Conservation (phyloP, 176 grass and related monocot genomes). For the Aegilops tauschii region DNA sequence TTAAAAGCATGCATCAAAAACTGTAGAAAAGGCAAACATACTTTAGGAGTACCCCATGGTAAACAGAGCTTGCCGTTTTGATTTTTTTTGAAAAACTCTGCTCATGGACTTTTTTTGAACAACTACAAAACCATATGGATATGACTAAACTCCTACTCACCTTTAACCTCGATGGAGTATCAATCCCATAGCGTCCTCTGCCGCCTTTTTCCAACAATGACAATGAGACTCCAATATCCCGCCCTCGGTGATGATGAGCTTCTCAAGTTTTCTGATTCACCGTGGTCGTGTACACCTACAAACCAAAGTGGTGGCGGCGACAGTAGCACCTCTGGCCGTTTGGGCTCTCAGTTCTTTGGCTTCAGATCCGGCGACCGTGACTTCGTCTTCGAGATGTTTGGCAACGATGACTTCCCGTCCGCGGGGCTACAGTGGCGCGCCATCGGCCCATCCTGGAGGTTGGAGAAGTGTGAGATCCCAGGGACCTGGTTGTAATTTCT, state of each 20-base stretch:
- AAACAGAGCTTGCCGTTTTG: not conserved
- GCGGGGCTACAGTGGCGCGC: too few species aligned
- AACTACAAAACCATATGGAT: not conserved
- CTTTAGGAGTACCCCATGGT: not conserved
- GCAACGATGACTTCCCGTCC: too few species aligned
- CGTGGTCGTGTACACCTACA: too few species aligned
- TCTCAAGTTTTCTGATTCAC: not conserved
- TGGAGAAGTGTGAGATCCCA: too few species aligned
- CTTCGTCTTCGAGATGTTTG: too few species aligned
- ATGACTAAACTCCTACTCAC: not conserved
- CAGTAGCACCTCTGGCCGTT: too few species aligned
- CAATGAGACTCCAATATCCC: not conserved
- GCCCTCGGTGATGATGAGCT: not conserved
- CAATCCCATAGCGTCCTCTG: not conserved
- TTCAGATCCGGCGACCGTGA: too few species aligned
- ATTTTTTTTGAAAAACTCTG: too few species aligned
- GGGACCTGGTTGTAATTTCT: too few species aligned
- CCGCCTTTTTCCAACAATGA: not conserved
- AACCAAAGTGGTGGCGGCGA: not conserved
- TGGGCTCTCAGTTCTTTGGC: too few species aligned
- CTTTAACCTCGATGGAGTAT: not conserved
- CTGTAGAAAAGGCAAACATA: not conserved
- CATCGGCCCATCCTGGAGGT: too few species aligned
- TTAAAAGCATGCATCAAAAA: not conserved
- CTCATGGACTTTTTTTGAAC: not conserved